Evolutionary conservation across 495 filamentous ascomycete species (phyloP).

Genomic region (Tuber umbilicatum): DNA sequence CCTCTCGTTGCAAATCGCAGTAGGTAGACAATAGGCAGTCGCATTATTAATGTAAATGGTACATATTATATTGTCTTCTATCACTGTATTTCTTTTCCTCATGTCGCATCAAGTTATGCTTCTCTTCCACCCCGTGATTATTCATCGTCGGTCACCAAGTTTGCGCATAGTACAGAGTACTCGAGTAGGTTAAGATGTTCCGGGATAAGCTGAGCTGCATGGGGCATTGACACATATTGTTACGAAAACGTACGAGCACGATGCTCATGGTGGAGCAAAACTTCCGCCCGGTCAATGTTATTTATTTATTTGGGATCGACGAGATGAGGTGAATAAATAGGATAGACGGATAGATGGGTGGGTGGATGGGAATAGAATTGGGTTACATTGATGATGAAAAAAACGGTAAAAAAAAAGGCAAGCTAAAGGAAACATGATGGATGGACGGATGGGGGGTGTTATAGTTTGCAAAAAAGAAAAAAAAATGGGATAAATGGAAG

Average conservation of each 20-base stretch:
- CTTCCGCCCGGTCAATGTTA: background rate
- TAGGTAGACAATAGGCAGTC: too few relatives aligned
- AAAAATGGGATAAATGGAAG: background rate
- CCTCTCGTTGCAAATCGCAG: too few relatives aligned
- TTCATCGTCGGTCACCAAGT: too few relatives aligned
- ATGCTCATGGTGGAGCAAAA: background rate
- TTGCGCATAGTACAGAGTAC: background rate
- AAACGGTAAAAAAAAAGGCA: background rate
- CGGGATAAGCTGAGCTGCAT: background rate
- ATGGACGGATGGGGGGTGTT: background rate
- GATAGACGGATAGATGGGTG: background rate
- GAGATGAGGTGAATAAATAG: background rate
- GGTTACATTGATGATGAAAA: background rate
- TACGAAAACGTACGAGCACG: background rate
- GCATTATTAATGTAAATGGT: too few relatives aligned
- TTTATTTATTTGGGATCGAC: background rate
- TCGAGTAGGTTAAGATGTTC: background rate
- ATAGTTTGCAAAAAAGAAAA: background rate
- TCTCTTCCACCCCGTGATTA: background rate
- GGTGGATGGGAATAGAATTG: background rate
- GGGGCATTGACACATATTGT: background rate
- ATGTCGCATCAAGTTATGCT: background rate
- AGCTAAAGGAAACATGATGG: background rate
- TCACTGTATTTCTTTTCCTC: too few relatives aligned
- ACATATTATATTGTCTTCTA: too few relatives aligned